Evolutionary conservation across 2,329 filamentous ascomycete genomes (phyloP).

Genomic region (Sporothrix dimorphospora): DNA sequence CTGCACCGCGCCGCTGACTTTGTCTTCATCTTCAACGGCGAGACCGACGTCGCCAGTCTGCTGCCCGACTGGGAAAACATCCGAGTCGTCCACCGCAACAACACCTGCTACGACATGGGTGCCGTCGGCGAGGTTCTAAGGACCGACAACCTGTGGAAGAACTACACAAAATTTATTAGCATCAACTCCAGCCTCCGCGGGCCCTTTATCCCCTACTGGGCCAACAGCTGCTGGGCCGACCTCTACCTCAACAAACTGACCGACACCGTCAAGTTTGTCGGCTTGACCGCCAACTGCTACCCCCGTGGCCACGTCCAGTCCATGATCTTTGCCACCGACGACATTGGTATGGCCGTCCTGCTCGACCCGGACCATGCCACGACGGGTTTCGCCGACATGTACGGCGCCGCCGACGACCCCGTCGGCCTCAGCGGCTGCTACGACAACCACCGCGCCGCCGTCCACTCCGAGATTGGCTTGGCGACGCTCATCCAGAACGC

Average conservation of each 20-base stretch:
- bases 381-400: conserved; percentile 33
- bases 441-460: conserved; percentile 35
- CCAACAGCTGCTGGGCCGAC: conserved; percentile 44
- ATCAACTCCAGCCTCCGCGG: conserved; percentile 44
- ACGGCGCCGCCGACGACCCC: conserved; percentile 36
- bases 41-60: conserved; percentile 35
- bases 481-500: conserved; percentile 38
- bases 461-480: conserved; percentile 42
- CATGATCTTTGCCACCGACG: conserved; percentile 46
- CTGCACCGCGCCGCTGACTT: conserved; percentile 46
- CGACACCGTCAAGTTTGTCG: conserved; percentile 43
- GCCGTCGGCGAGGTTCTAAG: conserved; percentile 43
- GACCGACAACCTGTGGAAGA: conserved; percentile 40
- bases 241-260: conserved; percentile 41
- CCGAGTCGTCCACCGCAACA: conserved; percentile 38
- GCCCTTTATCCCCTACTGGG: conserved; percentile 45
- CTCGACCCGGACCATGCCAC: conserved; percentile 42
- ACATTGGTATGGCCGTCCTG: conserved; percentile 43
- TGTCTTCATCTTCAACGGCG: conserved; percentile 46
- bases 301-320: conserved; percentile 44
- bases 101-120: conserved; percentile 45
- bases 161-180: conserved; percentile 44
- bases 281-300: conserved; percentile 44
- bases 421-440: conserved; percentile 42
- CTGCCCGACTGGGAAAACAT: conserved; percentile 42